A percentile compares a stretch with the other conserved stretches of the same genome.
phyloP scores from a whole-genome alignment of 192 early-diverging fungal species.

The Coemansia sp. region DNA sequence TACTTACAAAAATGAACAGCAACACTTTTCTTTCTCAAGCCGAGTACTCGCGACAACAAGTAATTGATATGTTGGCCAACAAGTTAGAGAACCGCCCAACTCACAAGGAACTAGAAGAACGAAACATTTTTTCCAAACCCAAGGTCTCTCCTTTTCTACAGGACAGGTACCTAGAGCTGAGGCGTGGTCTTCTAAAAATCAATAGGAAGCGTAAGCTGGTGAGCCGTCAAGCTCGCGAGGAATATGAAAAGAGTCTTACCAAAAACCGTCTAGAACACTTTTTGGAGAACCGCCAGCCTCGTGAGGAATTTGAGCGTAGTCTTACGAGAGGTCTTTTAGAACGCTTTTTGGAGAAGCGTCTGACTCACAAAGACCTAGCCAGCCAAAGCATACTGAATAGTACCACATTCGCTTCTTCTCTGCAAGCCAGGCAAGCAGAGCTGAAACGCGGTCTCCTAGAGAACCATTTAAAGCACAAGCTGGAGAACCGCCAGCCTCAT shows the following conservation, averaged over 20 bases:
- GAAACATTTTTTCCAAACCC: no score
- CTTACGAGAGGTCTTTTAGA: background rate
- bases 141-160: no score
- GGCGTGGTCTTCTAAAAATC: no score
- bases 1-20: background rate
- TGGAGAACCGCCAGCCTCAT: conserved; percentile 60
- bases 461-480: conserved; percentile 56
- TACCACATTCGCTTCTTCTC: conserved; percentile 30
- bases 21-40: conserved; percentile 34
- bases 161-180: no score
- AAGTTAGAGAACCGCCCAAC: conserved; percentile 50
- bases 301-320: conserved; percentile 18
- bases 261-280: conserved; percentile 43
- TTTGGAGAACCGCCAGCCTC: conserved; percentile 59
- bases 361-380: conserved; percentile 53
- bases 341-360: conserved; percentile 16
- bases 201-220: no score
- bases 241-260: no score
- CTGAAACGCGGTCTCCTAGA: conserved; percentile 43
- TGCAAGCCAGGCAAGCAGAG: conserved; percentile 37
- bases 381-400: conserved; percentile 60
- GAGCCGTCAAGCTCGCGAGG: no score
- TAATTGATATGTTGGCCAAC: conserved; percentile 31
- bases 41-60: conserved; percentile 46
- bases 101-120: background rate